Evolutionary conservation across 805 yeast genomes (phyloP).

Genomic region (Zygoascus ofunaensis): DNA sequence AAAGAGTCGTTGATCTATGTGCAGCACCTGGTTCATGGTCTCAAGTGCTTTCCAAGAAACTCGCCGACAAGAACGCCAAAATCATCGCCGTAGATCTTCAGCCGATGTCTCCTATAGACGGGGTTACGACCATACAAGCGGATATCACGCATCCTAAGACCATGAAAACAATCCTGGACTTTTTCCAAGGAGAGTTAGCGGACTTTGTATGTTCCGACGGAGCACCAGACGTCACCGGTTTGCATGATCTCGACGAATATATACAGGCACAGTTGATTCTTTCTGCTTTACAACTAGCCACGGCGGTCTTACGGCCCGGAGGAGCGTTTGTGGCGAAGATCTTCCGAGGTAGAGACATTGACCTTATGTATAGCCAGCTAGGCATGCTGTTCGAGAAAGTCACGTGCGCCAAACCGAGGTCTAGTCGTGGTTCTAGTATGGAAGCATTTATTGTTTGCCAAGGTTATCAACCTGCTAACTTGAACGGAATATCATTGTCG

Average conservation of each 20-base stretch:
- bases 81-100: conserved; percentile 94
- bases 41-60: conserved; percentile 73
- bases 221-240: conserved; percentile 97
- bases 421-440: conserved; percentile 88
- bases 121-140: conserved; percentile 86
- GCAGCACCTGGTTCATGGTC: conserved; percentile 99
- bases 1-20: conserved; percentile 88
- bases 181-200: conserved; percentile 87
- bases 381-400: conserved; percentile 79
- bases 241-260: conserved; percentile 94
- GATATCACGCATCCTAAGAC: conserved; percentile 97
- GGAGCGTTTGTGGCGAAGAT: conserved; percentile 95
- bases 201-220: conserved; percentile 97
- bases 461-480: conserved; percentile 59
- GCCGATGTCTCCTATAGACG: conserved; percentile 94
- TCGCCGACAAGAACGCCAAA: conserved; percentile 38
- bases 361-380: conserved; percentile 83
- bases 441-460: conserved; percentile 92
- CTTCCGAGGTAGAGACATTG: conserved; percentile 93
- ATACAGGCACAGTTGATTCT: conserved; percentile 90
- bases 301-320: conserved; percentile 79
- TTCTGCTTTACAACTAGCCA: conserved; percentile 85
- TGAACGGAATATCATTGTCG: not conserved
- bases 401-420: conserved; percentile 91
- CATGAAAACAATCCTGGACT: conserved; percentile 57